phyloP scores from a whole-genome alignment of 768 basidiomycete species.

The Dentipellis sp. region DNA sequence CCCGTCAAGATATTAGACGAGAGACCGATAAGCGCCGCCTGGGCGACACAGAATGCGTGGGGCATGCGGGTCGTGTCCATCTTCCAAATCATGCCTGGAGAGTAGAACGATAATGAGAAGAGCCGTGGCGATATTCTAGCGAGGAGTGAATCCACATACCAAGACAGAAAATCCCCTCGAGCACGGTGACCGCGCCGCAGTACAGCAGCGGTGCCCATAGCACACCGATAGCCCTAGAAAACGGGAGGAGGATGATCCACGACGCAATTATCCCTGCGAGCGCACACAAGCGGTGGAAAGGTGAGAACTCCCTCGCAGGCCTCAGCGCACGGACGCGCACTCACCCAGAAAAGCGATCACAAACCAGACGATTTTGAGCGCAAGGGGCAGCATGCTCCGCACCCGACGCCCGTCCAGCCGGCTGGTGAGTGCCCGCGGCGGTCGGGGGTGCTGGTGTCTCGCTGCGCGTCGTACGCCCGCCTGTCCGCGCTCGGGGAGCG shows the following conservation, averaged over 20 bases:
- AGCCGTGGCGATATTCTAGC: not conserved
- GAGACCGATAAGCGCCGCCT: constrained; percentile 12
- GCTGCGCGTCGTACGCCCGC: not conserved
- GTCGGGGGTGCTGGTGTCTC: not conserved
- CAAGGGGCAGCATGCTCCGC: constrained; percentile 7
- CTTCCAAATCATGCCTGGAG: constrained; percentile 48
- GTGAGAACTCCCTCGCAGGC: not conserved
- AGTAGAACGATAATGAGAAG: not conserved
- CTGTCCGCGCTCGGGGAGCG: not conserved
- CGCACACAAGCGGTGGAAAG: not conserved
- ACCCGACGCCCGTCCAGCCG: not conserved
- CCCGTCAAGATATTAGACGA: constrained; percentile 17
- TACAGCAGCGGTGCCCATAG: constrained; percentile 44
- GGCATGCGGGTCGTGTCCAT: constrained; percentile 60
- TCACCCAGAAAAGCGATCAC: constrained; percentile 6
- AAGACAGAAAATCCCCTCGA: constrained; percentile 51
- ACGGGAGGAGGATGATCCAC: constrained; percentile 37
- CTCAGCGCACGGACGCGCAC: not conserved
- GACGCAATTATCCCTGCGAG: constrained; percentile 6
- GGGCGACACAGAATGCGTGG: constrained; percentile 38
- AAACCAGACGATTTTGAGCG: constrained; percentile 13
- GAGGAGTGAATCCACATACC: constrained; percentile 28
- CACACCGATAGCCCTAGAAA: constrained; percentile 32
- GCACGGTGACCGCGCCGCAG: constrained; percentile 36
- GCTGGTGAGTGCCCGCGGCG: not conserved